Conservation (phyloP, 1,284 basidiomycete species). For the Moesziomyces globuligerus region DNA sequence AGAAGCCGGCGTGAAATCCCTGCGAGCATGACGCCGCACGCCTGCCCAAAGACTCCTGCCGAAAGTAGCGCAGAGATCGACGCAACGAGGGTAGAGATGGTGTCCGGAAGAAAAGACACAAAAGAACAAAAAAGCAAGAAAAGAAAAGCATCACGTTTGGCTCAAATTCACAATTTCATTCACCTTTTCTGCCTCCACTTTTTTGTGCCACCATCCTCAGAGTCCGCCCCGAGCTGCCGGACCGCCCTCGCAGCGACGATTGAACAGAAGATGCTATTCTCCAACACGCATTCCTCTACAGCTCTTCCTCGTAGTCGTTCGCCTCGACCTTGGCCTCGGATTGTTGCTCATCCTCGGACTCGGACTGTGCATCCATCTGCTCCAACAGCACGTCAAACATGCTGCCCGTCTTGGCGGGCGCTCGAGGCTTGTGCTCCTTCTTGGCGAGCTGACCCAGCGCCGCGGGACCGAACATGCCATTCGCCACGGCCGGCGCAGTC, state of each 20-base stretch:
- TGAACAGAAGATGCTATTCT: no score
- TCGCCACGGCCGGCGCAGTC: slow-evolving; percentile 8
- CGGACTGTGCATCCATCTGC: slow-evolving; percentile 17
- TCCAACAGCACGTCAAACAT: slow-evolving; percentile 42
- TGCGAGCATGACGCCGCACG: neutral
- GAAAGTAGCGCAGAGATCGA: no score
- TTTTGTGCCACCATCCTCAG: no score
- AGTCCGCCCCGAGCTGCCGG: no score
- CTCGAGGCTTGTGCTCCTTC: neutral
- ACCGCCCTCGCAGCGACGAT: no score
- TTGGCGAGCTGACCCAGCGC: neutral
- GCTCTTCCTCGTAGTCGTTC: slow-evolving; percentile 31
- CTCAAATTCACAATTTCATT: no score
- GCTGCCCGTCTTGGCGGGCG: slow-evolving; percentile 22
- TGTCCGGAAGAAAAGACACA: neutral
- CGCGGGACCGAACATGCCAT: slow-evolving; percentile 30
- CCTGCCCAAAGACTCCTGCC: no score
- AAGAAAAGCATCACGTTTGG: no score
- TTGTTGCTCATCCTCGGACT: slow-evolving; percentile 9
- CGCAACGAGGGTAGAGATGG: no score
- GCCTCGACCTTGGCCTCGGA: neutral
- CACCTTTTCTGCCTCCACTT: no score
- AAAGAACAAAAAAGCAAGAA: neutral
- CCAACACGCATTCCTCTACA: slow-evolving; percentile 1
- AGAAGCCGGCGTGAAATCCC: neutral